Evolutionary conservation across 345 rosid genomes (phyloP), one percentile per base, ranked within the genome.

Genomic region (Bretschneidera sinensis): DNA sequence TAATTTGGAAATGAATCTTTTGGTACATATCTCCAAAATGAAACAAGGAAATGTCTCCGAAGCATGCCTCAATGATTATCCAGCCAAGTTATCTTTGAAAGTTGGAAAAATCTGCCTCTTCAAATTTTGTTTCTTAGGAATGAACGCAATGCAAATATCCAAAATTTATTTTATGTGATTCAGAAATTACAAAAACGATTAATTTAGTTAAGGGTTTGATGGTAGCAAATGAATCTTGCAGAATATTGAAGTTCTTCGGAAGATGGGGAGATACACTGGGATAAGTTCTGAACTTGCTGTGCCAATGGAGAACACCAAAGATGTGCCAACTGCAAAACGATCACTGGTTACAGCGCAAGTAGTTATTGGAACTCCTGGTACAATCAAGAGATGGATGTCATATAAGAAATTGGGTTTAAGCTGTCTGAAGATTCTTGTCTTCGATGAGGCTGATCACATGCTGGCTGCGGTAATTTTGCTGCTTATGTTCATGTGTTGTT

Each of bases 391-490:
- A 69, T 81, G 90, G 84, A 83, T 86, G 78, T 48, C 95, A 0
- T 59, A 20, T 6, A 94, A 67, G 84, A 90, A 83, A 71, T 69
- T 94, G 73, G 74, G 84, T 43, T 55, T 72, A 18, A 57, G 25
- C 62, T 73, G 13, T 63, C 49, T 90, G 69, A 85, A 83, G 78
- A 81, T 94, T 72, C 95, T 94, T 55, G 97, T 94, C 56, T 94
- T 90, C 76, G 97, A 94, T 68, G 97, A 90, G 76, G 99, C 97
- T 55, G 99, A 94, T 78, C 97, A 88, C 72, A 94, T 94, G 99
- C 75, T 94, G 62, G 92, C 91, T 59, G 81, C 84, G 80, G 99
- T 94, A 74, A 47, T 60, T 54, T 62, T 34, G 0, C 64, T 58
- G 2, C 28, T 68, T 39, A 7, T 39, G 45, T 39, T 39, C 45